phyloP scores from a whole-genome alignment of 179 eudicot species.

The Monotropa hypopitys region DNA sequence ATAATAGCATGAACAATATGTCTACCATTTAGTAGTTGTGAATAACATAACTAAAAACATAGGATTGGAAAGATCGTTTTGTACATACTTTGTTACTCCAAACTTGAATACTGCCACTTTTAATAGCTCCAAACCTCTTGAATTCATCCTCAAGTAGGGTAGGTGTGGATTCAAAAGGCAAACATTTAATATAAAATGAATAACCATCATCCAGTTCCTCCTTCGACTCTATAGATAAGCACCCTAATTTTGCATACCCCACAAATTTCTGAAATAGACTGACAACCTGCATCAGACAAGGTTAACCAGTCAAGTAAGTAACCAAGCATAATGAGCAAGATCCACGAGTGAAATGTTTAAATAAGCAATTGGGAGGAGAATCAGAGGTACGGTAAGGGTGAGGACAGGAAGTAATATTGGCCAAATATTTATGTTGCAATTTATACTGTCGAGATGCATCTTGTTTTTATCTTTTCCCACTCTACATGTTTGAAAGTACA shows the following conservation, averaged over 20 bases:
- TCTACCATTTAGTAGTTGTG: too few species aligned
- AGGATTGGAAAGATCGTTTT: too few species aligned
- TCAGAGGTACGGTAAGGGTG: not conserved
- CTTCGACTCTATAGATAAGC: constrained; percentile 32
- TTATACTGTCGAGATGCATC: not conserved
- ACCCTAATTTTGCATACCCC: constrained; percentile 28
- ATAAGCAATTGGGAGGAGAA: not conserved
- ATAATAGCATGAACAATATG: too few species aligned
- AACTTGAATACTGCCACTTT: constrained; percentile 68
- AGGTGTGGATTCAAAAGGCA: constrained; percentile 43
- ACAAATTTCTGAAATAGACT: constrained; percentile 24
- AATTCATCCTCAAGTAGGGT: constrained; percentile 52
- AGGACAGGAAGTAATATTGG: not conserved
- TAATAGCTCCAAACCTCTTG: constrained; percentile 63
- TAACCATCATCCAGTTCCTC: constrained; percentile 43
- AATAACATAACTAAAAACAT: too few species aligned
- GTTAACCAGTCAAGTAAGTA: not conserved
- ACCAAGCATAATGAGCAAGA: not conserved
- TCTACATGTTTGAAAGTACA: not conserved
- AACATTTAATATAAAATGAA: constrained; percentile 62
- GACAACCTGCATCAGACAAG: constrained; percentile 34
- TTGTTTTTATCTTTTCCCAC: not conserved
- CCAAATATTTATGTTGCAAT: not conserved
- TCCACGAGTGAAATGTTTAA: not conserved
- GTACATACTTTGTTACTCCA: constrained; percentile 52